Percentiles rank a stretch among this genome's conserved stretches.
Evolutionary conservation across 202 grass and related monocot genomes (phyloP).

Genomic region (Eragrostis tef): DNA sequence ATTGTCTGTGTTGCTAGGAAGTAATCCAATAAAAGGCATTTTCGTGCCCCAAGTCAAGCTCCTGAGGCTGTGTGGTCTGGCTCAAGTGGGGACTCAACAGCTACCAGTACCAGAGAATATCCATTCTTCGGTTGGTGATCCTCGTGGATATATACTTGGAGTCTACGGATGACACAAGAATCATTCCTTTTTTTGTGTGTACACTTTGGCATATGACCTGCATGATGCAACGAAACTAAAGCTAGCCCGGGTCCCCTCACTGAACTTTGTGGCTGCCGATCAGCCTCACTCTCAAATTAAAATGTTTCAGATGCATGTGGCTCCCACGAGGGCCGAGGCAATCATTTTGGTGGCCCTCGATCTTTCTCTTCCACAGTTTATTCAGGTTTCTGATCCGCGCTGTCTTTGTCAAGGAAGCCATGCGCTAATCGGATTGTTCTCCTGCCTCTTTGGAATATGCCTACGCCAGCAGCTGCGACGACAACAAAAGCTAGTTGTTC

Average conservation of each 20-base stretch:
- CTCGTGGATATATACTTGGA: slow-evolving; percentile 4
- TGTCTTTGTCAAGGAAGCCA: slow-evolving; percentile 12
- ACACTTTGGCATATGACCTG: neutral
- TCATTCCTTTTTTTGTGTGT: neutral
- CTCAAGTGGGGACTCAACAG: no score
- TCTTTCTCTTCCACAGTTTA: neutral
- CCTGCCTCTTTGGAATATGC: slow-evolving; percentile 41
- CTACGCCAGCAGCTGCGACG: neutral
- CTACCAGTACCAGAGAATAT: no score
- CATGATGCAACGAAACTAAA: neutral
- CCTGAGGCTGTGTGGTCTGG: no score
- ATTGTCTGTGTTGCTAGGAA: no score
- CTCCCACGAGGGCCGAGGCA: neutral
- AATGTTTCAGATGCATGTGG: neutral
- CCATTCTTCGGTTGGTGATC: neutral
- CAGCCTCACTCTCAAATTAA: neutral
- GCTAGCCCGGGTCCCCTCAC: neutral
- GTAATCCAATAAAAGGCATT: no score
- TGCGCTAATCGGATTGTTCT: slow-evolving; percentile 3
- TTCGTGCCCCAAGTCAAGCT: no score
- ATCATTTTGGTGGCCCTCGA: slow-evolving; percentile 25
- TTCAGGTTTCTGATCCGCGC: neutral
- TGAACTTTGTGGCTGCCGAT: neutral
- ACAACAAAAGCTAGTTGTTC: slow-evolving; percentile 26
- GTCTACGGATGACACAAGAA: slow-evolving; percentile 19